Evolutionary conservation across 2,329 filamentous ascomycete species (phyloP).

Genomic region (Arthroderma sp.): DNA sequence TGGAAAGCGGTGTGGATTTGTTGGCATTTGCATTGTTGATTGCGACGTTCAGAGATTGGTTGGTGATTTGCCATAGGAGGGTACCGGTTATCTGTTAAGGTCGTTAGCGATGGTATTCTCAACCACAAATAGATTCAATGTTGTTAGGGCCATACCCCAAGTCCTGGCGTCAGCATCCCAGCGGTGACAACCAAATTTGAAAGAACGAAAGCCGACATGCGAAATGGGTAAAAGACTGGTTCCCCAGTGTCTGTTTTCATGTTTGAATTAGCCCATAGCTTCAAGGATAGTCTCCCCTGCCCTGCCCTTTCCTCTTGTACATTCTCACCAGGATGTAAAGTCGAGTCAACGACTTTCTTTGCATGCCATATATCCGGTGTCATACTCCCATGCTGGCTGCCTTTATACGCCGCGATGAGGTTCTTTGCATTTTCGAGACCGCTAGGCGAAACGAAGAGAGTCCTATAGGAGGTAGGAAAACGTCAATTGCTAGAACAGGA

Average conservation of each 20-base stretch:
- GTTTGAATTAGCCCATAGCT: not conserved
- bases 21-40: constrained; percentile 98
- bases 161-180: constrained; percentile 88
- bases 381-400: constrained; percentile 62
- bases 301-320: not conserved
- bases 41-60: constrained; percentile 95
- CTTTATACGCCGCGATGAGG: constrained; percentile 74
- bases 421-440: constrained; percentile 78
- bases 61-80: constrained; percentile 85
- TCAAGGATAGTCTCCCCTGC: not conserved
- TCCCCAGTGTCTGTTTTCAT: constrained; percentile 63
- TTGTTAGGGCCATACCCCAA: constrained; percentile 43
- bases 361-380: constrained; percentile 84
- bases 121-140: not conserved
- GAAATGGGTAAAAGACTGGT: constrained; percentile 84
- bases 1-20: constrained; percentile 82
- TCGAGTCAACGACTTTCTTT: constrained; percentile 96
- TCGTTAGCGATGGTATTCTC: not conserved
- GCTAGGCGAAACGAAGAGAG: constrained; percentile 62
- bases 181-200: constrained; percentile 90
- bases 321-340: constrained; percentile 72
- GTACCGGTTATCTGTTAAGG: constrained; percentile 57
- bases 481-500: not conserved
- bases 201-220: constrained; percentile 91
- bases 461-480: constrained; percentile 41